A percentile compares a stretch with the other conserved stretches of the same genome.
phyloP scores from a whole-genome alignment of 306 rosid genomes.

The Adenanthera pavonina region DNA sequence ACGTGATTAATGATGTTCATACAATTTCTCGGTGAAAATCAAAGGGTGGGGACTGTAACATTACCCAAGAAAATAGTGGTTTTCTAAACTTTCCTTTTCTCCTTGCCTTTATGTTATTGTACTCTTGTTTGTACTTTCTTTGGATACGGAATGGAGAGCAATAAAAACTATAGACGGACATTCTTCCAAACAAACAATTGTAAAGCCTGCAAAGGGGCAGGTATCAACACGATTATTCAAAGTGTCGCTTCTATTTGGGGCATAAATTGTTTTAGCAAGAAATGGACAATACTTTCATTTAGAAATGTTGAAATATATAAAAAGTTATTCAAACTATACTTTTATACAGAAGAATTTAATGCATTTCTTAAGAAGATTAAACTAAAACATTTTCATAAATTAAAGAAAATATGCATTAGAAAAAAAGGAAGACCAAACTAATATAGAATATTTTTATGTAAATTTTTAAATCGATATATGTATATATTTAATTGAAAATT shows the following conservation, averaged over 20 bases:
- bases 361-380: not conserved
- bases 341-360: too few species aligned
- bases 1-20: not conserved
- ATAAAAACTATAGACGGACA: too few species aligned
- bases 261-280: not conserved
- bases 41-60: not conserved
- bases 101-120: too few species aligned
- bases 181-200: too few species aligned
- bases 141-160: too few species aligned
- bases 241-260: not conserved
- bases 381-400: not conserved
- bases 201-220: too few species aligned
- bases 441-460: too few species aligned
- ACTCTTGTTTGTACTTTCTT: too few species aligned
- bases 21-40: not conserved
- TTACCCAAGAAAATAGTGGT: not conserved
- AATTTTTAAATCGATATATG: too few species aligned
- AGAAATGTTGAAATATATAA: not conserved
- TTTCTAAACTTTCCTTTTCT: too few species aligned
- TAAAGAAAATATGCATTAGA: not conserved
- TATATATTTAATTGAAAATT: not conserved
- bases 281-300: not conserved
- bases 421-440: not conserved
- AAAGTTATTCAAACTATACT: too few species aligned
- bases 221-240: too few species aligned